These are phyloP conservation scores for Glaciozyma martinii DNA, from an alignment of 768 basidiomycete species.

Conservation along the genomic window DNA sequence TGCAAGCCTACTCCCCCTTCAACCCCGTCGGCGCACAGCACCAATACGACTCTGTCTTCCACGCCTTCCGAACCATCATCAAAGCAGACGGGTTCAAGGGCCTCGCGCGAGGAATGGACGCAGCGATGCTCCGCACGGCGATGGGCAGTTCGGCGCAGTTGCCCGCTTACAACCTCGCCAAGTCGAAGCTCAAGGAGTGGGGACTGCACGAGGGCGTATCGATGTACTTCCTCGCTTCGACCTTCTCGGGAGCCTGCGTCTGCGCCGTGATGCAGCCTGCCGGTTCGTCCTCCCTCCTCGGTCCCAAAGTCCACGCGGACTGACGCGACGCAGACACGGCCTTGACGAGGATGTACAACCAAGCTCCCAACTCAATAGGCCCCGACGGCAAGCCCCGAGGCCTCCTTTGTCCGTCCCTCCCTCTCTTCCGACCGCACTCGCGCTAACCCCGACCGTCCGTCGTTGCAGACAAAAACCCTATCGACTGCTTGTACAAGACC, in stretches of 20 bases:
- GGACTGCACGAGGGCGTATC: not conserved
- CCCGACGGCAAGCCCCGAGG: constrained; percentile 52
- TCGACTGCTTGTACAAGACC: constrained; percentile 96
- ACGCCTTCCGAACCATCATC: constrained; percentile 73
- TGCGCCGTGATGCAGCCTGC: constrained; percentile 78
- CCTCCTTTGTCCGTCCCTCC: constrained; percentile 19
- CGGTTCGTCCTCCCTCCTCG: constrained; percentile 42
- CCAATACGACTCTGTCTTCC: constrained; percentile 70
- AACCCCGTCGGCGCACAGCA: constrained; percentile 93
- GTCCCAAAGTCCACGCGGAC: constrained; percentile 2
- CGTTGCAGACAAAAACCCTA: constrained; percentile 65
- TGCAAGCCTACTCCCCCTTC: constrained; percentile 96
- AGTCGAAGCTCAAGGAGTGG: not conserved
- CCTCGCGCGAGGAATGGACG: constrained; percentile 65
- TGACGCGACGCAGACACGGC: constrained; percentile 44
- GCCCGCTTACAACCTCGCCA: constrained; percentile 45
- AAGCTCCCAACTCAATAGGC: constrained; percentile 64
- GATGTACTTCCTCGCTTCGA: constrained; percentile 80
- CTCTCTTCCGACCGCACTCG: not conserved
- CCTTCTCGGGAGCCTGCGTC: constrained; percentile 83
- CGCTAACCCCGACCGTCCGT: not conserved
- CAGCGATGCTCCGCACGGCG: constrained; percentile 36
- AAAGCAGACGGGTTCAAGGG: constrained; percentile 68
- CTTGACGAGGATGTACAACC: constrained; percentile 92
- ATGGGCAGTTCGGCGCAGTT: constrained; percentile 39